A percentile compares a stretch with the other conserved stretches of the same genome.
phyloP scores from a whole-genome alignment of 306 rosid species.

The Vachellia collinsii region DNA sequence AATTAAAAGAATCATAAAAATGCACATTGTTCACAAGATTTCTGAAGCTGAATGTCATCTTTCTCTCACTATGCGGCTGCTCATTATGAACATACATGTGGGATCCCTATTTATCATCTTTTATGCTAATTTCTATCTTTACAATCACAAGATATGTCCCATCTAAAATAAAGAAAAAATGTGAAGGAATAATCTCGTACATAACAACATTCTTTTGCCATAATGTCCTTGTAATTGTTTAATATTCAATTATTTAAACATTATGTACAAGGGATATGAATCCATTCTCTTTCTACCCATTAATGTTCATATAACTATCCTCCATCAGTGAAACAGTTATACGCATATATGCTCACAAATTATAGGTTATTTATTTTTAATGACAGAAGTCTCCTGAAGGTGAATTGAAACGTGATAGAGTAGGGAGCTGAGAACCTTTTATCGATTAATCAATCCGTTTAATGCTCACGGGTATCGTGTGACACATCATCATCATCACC shows the following conservation, averaged over 20 bases:
- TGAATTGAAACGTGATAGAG: not conserved
- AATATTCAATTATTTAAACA: not conserved
- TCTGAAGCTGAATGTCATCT: not conserved
- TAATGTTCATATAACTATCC: not conserved
- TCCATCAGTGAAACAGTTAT: no score
- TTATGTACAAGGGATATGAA: not conserved
- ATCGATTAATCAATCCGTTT: no score
- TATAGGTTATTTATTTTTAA: not conserved
- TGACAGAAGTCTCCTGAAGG: not conserved
- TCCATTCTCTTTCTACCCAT: not conserved
- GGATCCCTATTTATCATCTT: not conserved
- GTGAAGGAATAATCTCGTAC: not conserved
- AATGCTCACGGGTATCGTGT: no score
- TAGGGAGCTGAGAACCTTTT: no score
- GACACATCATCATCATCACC: not conserved
- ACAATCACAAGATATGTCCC: not conserved
- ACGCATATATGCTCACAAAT: no score
- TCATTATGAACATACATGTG: not conserved
- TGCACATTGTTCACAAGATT: not conserved
- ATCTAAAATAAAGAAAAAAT: not conserved
- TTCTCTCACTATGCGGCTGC: not conserved
- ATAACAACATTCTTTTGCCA: not conserved
- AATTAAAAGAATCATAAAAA: not conserved
- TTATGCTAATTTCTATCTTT: not conserved
- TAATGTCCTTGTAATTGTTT: not conserved